Evolutionary conservation across 495 filamentous ascomycete genomes (phyloP), one percentile per base, ranked within the genome.

Genomic region (Viridothelium virens): DNA sequence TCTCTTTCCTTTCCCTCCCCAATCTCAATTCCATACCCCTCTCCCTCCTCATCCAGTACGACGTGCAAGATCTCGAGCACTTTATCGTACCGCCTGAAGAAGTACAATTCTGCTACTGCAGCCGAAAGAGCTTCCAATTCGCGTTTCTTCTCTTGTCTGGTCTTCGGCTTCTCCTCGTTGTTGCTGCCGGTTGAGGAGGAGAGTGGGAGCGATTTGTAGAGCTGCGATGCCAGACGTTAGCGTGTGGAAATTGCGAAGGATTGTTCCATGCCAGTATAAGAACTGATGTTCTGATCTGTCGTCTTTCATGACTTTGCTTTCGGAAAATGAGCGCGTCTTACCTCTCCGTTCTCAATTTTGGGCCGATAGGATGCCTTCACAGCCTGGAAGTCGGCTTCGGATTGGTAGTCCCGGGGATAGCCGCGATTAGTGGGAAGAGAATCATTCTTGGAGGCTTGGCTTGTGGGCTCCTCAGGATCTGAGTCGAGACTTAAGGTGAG

Each of bases 21-120:
- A 46, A 62, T 67, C 68, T 3, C 25, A 25, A 25, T 25, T 1
- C 25, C 25, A 25, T 1, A 25, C 25, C 25, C 0, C 25, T 25
- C 25, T 25, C 25, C 25, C 25, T 25, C 25, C 25, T 25, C 25
- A 25, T 38, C 16, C 59, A 37, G 33, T 33, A 67, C 64, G 6
- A 61, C 37, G 48, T 37, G 34, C 50, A 68, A 68, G n/a, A 72
- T 61, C 46, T 56, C 39, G 18, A 68, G 31, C 18, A 66, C 59
- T 12, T 66, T 31, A 10, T 7, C 47, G 44, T 61, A 70, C 0
- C 66, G 39, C 38, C 44, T 39, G 36, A 67, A 65, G 38, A 66
- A 70, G 38, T 70, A 72, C 63, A 72, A 16, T 65, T 72, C 68
- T 1, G 63, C 70, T 2, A 68, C 68, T 12, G 70, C 66, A 56